A percentile compares a stretch with the other conserved stretches of the same genome.
Evolutionary conservation across 148 eudicot species (phyloP).

Genomic region (Camellia lanceoleosa): DNA sequence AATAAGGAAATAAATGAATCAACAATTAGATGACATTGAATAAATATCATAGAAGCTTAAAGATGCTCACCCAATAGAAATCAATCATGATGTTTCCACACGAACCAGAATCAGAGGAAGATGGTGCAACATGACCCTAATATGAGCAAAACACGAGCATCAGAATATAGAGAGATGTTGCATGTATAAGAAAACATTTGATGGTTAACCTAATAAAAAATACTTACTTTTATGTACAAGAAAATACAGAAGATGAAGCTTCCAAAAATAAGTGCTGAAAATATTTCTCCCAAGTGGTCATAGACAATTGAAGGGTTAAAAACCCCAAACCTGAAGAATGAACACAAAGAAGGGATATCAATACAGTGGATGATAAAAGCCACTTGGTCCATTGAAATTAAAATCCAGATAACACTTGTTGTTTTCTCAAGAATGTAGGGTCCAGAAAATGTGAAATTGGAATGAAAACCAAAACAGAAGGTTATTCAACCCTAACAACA

Average conservation of each 20-base stretch:
- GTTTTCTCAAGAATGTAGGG: not conserved
- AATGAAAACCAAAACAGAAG: not conserved
- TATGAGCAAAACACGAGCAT: conserved; percentile 22
- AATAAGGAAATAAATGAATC: not conserved
- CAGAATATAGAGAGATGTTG: conserved; percentile 11
- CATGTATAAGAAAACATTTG: not conserved
- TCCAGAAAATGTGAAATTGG: not conserved
- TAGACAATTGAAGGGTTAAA: conserved; percentile 82
- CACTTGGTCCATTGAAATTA: not conserved
- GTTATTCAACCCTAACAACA: conserved; percentile 1
- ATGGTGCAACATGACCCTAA: conserved; percentile 89
- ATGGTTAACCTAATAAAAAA: not conserved
- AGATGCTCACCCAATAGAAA: conserved; percentile 87
- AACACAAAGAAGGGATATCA: conserved; percentile 11
- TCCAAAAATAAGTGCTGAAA: conserved; percentile 84
- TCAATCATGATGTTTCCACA: conserved; percentile 83
- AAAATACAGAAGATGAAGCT: conserved; percentile 83
- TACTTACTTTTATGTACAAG: conserved; percentile 73
- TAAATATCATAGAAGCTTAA: conserved; percentile 2
- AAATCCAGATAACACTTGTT: not conserved
- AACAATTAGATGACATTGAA: not conserved
- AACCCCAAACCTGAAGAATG: conserved; percentile 69
- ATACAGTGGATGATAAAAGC: not conserved
- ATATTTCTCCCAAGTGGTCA: conserved; percentile 95
- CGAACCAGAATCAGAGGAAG: conserved; percentile 93